Conservation (phyloP, 1,284 basidiomycete species). For the Pisolithus thermaeus region DNA sequence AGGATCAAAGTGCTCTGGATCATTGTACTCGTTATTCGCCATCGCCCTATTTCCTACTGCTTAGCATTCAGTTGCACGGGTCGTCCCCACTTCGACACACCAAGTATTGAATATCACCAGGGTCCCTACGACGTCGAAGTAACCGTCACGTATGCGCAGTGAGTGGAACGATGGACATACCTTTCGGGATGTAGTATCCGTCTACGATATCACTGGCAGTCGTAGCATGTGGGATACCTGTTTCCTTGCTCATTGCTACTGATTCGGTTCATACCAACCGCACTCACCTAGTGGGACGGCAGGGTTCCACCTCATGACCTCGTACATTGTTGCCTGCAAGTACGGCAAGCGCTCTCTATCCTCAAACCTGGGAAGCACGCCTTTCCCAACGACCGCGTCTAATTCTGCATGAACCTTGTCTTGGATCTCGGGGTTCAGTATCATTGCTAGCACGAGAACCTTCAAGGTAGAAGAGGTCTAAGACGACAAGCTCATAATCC, state of each 20-base stretch:
- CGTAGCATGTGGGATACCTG: conserved; percentile 39
- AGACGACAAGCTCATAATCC: background rate
- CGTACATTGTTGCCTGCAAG: conserved; percentile 42
- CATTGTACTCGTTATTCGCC: conserved; percentile 33
- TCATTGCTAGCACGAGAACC: conserved; percentile 46
- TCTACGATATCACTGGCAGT: conserved; percentile 37
- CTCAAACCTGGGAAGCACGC: conserved; percentile 35
- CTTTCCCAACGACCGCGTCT: conserved; percentile 32
- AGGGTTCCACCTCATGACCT: conserved; percentile 44
- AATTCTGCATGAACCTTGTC: conserved; percentile 39
- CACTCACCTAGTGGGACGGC: conserved; percentile 35
- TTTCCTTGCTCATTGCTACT: background rate
- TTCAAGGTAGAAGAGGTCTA: conserved; percentile 41
- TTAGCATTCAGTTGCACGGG: background rate
- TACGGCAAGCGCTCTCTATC: conserved; percentile 38
- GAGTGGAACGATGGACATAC: conserved; percentile 3
- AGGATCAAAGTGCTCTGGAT: conserved; percentile 41
- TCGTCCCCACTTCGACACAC: conserved; percentile 19
- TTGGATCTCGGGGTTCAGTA: conserved; percentile 41
- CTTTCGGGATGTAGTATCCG: conserved; percentile 40
- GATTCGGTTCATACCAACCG: background rate
- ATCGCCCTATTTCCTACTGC: conserved; percentile 32
- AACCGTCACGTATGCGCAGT: background rate
- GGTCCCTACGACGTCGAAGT: conserved; percentile 14
- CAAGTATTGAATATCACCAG: conserved; percentile 42